These are phyloP conservation scores for Elsinoe necatrix DNA, from an alignment of 2,329 filamentous ascomycete species.

Conservation along the genomic window DNA sequence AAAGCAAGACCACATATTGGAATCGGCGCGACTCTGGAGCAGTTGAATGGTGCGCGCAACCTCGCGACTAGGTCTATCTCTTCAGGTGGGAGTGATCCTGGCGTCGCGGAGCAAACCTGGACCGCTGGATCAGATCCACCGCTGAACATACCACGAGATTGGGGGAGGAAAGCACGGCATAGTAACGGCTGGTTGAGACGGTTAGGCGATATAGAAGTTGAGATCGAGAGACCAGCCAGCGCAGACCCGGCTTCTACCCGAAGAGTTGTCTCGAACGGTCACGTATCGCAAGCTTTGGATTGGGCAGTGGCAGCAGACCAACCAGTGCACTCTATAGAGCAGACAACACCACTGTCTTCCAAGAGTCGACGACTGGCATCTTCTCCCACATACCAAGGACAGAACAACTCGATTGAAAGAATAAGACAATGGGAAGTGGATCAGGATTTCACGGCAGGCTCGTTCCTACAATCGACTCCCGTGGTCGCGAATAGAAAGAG, in stretches of 20 bases:
- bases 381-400: slow-evolving; percentile 19
- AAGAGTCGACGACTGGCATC: slow-evolving; percentile 18
- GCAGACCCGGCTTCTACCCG: slow-evolving; percentile 13
- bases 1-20: slow-evolving; percentile 36
- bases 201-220: slow-evolving; percentile 26
- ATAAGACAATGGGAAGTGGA: slow-evolving; percentile 30
- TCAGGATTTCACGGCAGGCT: slow-evolving; percentile 39
- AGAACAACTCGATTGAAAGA: slow-evolving; percentile 20
- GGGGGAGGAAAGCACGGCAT: slow-evolving; percentile 39
- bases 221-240: slow-evolving; percentile 19
- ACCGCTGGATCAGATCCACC: slow-evolving; percentile 33
- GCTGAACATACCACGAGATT: slow-evolving; percentile 37
- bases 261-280: slow-evolving; percentile 17
- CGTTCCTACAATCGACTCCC: slow-evolving; percentile 42
- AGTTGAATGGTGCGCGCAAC: slow-evolving; percentile 30
- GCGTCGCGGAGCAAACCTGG: slow-evolving; percentile 7
- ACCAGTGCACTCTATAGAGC: slow-evolving; percentile 35
- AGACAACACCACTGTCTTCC: slow-evolving; percentile 21
- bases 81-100: slow-evolving; percentile 13
- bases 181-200: slow-evolving; percentile 37
- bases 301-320: slow-evolving; percentile 29
- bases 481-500: slow-evolving; percentile 33
- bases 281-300: slow-evolving; percentile 21
- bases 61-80: slow-evolving; percentile 13
- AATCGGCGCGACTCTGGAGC: slow-evolving; percentile 36